Evolutionary conservation across 805 yeast species (phyloP).

Genomic region (Kuraishia ogatae): DNA sequence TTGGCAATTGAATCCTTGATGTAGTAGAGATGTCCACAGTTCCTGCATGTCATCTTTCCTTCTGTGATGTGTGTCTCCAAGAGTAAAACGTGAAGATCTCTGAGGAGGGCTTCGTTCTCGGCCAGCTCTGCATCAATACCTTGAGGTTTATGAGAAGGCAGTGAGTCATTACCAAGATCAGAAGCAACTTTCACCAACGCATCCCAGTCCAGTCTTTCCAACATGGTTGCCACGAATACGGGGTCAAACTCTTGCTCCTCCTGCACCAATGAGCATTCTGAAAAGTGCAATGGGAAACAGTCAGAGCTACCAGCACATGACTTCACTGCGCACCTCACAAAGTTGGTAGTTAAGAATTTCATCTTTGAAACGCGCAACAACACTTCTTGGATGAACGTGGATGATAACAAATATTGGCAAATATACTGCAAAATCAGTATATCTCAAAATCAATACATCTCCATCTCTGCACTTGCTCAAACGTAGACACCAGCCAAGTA

Average conservation of each 20-base stretch:
- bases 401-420: no score
- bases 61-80: constrained; percentile 81
- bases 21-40: constrained; percentile 81
- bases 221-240: constrained; percentile 65
- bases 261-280: constrained; percentile 60
- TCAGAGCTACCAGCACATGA: constrained; percentile 65
- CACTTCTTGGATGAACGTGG: no score
- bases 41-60: constrained; percentile 83
- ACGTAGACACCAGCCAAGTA: neutral
- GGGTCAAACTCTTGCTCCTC: constrained; percentile 79
- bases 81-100: constrained; percentile 69
- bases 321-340: constrained; percentile 88
- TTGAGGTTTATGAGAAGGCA: constrained; percentile 58
- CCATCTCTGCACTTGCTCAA: no score
- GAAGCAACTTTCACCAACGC: constrained; percentile 72
- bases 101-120: constrained; percentile 44
- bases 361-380: constrained; percentile 29
- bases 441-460: no score
- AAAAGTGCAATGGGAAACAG: constrained; percentile 73
- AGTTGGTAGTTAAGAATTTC: constrained; percentile 95
- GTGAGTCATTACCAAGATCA: constrained; percentile 58
- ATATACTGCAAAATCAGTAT: no score
- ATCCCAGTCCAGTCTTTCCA: constrained; percentile 82
- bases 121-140: constrained; percentile 39
- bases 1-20: constrained; percentile 93